Conservation (phyloP, 495 filamentous ascomycete genomes). For the Aspergillus homomorphus region DNA sequence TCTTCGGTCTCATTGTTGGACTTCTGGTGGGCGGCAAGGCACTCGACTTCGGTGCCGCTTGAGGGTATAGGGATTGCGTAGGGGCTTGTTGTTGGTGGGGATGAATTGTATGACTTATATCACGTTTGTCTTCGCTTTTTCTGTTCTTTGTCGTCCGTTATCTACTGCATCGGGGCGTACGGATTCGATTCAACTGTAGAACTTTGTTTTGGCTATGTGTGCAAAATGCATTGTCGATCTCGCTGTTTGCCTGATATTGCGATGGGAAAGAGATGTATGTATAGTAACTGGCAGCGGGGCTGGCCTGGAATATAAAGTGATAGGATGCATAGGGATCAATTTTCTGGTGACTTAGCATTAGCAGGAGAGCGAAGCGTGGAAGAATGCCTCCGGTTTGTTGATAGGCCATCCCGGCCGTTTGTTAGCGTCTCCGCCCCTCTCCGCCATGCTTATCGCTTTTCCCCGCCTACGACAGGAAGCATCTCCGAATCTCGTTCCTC, state of each 20-base stretch:
- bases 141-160: slow-evolving; percentile 30
- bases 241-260: slow-evolving; percentile 26
- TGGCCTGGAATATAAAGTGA: slow-evolving; percentile 2
- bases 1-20: slow-evolving; percentile 97
- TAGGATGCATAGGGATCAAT: neutral
- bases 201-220: slow-evolving; percentile 24
- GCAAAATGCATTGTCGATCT: slow-evolving; percentile 29
- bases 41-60: slow-evolving; percentile 59
- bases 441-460: neutral
- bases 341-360: neutral
- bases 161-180: slow-evolving; percentile 46
- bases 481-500: neutral
- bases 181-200: slow-evolving; percentile 36
- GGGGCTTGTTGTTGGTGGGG: slow-evolving; percentile 4
- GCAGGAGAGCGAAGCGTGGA: no score
- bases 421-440: neutral
- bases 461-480: neutral
- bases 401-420: neutral
- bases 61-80: slow-evolving; percentile 8
- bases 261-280: slow-evolving; percentile 19
- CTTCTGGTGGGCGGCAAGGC: slow-evolving; percentile 83
- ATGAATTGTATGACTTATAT: slow-evolving; percentile 28
- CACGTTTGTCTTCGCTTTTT: slow-evolving; percentile 20
- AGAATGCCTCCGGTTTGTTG: neutral
- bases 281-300: slow-evolving; percentile 32